Percentiles rank a stretch among this genome's conserved stretches.
Evolutionary conservation across 768 basidiomycete species (phyloP).

Genomic region (Hortiboletus flavorubellus): DNA sequence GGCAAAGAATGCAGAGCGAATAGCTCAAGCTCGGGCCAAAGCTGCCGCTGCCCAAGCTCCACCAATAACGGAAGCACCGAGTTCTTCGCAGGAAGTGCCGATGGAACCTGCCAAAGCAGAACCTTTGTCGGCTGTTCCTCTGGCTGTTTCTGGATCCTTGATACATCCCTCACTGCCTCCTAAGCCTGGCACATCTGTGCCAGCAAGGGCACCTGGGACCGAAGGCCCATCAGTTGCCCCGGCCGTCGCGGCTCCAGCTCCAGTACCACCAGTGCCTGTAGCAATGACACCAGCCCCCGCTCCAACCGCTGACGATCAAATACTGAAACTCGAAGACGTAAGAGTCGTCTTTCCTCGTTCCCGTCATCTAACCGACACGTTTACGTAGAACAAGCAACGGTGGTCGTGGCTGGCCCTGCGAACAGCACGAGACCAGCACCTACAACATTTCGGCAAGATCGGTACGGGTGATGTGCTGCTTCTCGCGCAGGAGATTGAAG

Average conservation of each 20-base stretch:
- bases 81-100: conserved; percentile 18
- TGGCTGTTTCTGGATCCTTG: conserved; percentile 34
- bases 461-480: conserved; percentile 70
- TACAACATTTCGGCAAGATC: conserved; percentile 80
- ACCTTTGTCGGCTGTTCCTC: background rate
- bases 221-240: conserved; percentile 30
- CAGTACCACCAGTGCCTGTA: conserved; percentile 9
- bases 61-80: conserved; percentile 20
- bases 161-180: conserved; percentile 72
- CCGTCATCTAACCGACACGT: conserved; percentile 11
- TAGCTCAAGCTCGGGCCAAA: conserved; percentile 43
- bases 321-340: conserved; percentile 64
- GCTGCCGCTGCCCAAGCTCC: conserved; percentile 27
- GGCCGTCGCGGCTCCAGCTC: conserved; percentile 2
- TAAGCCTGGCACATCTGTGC: conserved; percentile 52
- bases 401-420: conserved; percentile 82
- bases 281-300: conserved; percentile 25
- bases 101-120: conserved; percentile 24
- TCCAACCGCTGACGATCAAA: conserved; percentile 44
- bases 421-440: conserved; percentile 64
- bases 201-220: conserved; percentile 30
- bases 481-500: conserved; percentile 37
- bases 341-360: background rate
- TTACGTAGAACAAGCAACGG: conserved; percentile 64
- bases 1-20: conserved; percentile 35